Evolutionary conservation across 2,329 filamentous ascomycete species (phyloP).

Genomic region (Aspergillus quadricinctus): DNA sequence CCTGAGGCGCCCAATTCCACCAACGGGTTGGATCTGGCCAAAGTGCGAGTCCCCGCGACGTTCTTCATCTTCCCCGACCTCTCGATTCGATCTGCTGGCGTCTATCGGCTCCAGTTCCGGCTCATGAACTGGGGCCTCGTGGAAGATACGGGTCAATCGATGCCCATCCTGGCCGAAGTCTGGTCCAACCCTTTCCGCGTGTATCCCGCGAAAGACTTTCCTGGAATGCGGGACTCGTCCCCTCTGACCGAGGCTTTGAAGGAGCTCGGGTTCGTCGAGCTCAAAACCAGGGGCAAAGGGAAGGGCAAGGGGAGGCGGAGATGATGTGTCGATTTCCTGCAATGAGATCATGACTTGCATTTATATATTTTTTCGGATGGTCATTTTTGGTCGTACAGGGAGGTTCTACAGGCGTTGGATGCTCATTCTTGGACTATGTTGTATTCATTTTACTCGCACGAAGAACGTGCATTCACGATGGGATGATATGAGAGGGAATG

Average conservation of each 20-base stretch:
- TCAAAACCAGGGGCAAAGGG: slow-evolving; percentile 37
- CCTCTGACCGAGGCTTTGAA: slow-evolving; percentile 36
- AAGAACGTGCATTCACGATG: not conserved
- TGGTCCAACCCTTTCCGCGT: slow-evolving; percentile 42
- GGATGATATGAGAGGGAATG: not conserved
- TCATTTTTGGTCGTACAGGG: not conserved
- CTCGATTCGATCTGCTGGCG: slow-evolving; percentile 42
- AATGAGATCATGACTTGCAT: not conserved
- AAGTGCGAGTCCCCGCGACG: slow-evolving; percentile 27
- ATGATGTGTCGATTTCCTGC: not conserved
- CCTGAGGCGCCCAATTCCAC: not conserved
- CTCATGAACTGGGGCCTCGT: slow-evolving; percentile 41
- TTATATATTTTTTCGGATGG: not conserved
- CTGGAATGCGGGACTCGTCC: slow-evolving; percentile 41
- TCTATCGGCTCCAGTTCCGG: slow-evolving; percentile 43
- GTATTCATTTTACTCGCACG: not conserved
- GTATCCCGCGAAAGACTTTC: slow-evolving; percentile 42
- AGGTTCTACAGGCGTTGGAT: not conserved
- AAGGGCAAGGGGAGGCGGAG: slow-evolving; percentile 32
- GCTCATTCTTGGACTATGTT: not conserved
- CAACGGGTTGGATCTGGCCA: not conserved
- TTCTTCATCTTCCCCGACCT: slow-evolving; percentile 49
- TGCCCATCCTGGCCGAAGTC: slow-evolving; percentile 36
- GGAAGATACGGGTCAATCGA: slow-evolving; percentile 31
- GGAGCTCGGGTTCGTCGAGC: slow-evolving; percentile 37